These are phyloP conservation scores for Paramecium pentaurelia DNA, from an alignment of 73 alveolate species.

Conservation along the genomic window DNA sequence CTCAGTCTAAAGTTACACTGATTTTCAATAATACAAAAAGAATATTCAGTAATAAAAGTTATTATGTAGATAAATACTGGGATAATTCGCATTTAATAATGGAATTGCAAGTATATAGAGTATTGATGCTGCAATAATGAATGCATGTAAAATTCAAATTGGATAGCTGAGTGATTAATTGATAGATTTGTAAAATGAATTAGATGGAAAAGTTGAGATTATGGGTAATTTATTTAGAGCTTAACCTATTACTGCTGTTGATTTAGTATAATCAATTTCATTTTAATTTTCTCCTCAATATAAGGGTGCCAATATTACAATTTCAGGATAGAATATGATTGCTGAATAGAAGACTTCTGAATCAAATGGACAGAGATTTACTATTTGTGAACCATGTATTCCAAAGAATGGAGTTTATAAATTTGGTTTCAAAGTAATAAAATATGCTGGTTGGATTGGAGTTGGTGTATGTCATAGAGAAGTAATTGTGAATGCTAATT, in stretches of 20 bases:
- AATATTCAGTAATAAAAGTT: neutral
- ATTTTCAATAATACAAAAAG: neutral
- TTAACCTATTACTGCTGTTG: neutral
- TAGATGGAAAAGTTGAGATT: neutral
- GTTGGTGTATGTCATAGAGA: conserved; percentile 46
- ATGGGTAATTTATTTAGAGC: neutral
- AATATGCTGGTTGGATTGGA: conserved; percentile 52
- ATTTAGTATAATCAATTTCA: neutral
- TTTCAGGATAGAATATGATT: neutral
- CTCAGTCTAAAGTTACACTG: neutral
- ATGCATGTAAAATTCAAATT: neutral
- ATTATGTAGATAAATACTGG: neutral
- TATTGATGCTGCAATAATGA: neutral
- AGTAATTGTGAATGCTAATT: neutral
- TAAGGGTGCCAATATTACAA: conserved; percentile 24
- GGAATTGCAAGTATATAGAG: neutral
- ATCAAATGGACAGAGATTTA: conserved; percentile 42
- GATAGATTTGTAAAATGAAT: neutral
- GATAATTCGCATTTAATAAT: neutral
- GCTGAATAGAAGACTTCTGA: conserved; percentile 41
- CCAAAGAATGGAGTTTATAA: neutral
- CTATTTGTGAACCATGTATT: conserved; percentile 19
- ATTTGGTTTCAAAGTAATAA: conserved; percentile 32
- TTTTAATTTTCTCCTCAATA: neutral
- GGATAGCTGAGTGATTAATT: neutral